Base-by-base conservation (phyloP, 805 yeast genomes). In the Candida boidinii region DNA sequence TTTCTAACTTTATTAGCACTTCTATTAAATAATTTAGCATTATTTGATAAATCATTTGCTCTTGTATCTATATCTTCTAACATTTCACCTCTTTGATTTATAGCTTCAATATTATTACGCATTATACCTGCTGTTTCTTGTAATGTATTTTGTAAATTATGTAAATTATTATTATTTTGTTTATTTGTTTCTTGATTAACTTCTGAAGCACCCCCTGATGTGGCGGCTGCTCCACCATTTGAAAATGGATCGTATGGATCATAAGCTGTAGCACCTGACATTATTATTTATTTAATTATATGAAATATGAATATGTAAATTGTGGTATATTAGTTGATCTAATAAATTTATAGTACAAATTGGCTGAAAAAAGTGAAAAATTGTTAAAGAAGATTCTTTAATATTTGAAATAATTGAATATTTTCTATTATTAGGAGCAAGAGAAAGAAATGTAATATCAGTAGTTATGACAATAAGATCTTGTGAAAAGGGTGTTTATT, bases 1-100 rank as follows among this genome's bases (percentile, higher is more conserved):
- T 88, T 90, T 63, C 98, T 83, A 30, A 90, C 96, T 49, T 94
- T 79, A 64, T 90, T 90, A 38, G 98, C 97, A 26, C 96, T 94
- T 56, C 95, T 75, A 56, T 94, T 85, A 67, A 92, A 90, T 23
- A 95, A 92, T 47, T 85, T 90, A 8, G 98, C 97, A 29, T 85
- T 75, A 29, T 79, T 85, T 28, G 95, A 95, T 48, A 90, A 71
- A 56, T 83, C 86, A 51, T 87, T 95, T 8, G 97, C 92, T 55
- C 87, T 84, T 55, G 84, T 92, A 52, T 88, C 95, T 46, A 90
- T 79, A 29, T 87, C 78, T 46, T 90, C 95, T 43, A 90, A 69
- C 46, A 94, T 78, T 53, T 92, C 96, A 42, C 97, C 97, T 58
- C 92, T 70, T 57, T 87, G 95, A 25, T 95, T 94, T 28, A 88